Percentiles rank a stretch among this genome's conserved stretches.
These are phyloP conservation scores for Obba rivulosa DNA, from an alignment of 768 basidiomycete genomes.

Conservation along the genomic window DNA sequence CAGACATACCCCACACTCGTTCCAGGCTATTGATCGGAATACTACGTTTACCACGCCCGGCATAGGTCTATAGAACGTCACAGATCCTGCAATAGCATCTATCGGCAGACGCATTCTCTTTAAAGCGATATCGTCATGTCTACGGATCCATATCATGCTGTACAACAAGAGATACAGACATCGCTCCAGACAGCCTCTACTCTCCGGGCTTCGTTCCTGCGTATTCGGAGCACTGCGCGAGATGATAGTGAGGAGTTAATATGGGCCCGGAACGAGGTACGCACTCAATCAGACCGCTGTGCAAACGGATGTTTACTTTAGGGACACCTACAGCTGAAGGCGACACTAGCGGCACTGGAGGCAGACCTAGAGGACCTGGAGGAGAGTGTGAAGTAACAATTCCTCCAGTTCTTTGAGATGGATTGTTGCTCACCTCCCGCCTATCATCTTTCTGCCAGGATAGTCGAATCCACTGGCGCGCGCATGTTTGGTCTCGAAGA, in stretches of 20 bases:
- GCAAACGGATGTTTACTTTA: not conserved
- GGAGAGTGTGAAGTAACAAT: constrained; percentile 77
- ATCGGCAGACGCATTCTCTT: no score
- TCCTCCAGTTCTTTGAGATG: not conserved
- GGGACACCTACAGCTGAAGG: constrained; percentile 58
- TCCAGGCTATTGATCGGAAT: no score
- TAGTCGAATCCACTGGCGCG: constrained; percentile 82
- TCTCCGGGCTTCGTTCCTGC: constrained; percentile 68
- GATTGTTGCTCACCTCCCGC: not conserved
- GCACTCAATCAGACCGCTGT: constrained; percentile 9
- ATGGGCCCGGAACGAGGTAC: constrained; percentile 75
- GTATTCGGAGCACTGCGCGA: constrained; percentile 69
- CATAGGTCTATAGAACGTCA: no score
- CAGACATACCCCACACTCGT: no score
- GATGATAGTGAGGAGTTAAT: constrained; percentile 75
- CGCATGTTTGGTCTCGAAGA: constrained; percentile 80
- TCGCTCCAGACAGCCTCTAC: constrained; percentile 69
- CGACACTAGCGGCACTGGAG: constrained; percentile 71
- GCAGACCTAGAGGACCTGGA: constrained; percentile 92
- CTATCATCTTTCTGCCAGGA: constrained; percentile 36
- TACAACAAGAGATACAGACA: constrained; percentile 75
- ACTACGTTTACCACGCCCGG: no score
- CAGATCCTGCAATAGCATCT: no score
- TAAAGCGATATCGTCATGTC: constrained; percentile 40
- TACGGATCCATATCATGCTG: constrained; percentile 82